Evolutionary conservation across 202 grass and related monocot genomes (phyloP), one percentile per base, ranked within the genome.

Genomic region (Thinopyrum obtusiflorum): DNA sequence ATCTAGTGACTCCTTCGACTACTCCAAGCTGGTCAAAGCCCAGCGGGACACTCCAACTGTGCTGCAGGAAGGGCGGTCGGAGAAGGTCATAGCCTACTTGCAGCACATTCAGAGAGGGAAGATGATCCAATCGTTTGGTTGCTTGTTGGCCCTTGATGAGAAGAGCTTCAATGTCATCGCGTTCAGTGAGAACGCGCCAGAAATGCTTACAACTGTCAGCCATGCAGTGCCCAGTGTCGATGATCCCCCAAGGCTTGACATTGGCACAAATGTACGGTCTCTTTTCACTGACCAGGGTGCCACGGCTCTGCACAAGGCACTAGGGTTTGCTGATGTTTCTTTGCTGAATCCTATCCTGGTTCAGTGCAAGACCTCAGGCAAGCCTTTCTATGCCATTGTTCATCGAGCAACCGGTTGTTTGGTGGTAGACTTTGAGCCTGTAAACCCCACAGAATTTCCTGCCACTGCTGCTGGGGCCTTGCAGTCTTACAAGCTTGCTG

Each of bases 401-500:
- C 96, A 98, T 65, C 84, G 96, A 25, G 93, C 88, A 61, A 98
- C 96, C 13, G 83, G 89, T 23, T 95, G 91, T 78, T 78, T 98
- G 49, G 79, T 95, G n/a, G 71, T 98, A 20, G 96, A 98, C 62
- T 94, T 98, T 84, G 96, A 98, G 65, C 93, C 96, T 11, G 91
- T 98, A 10, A 95, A 95, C 47, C 91, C 96, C 11, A 84, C 88
- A 26, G 93, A 95, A 47, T 89, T 94, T 81, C 93, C 96, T 68
- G 91, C 92, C 72, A 94, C 91, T 61, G 96, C 93, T 35, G 93
- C 96, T 61, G 96, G 96, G 33, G 96, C 96, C n/a, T 92, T 98
- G 79, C 96, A 95, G 80, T 98, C 96, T 7, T 98, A 98, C 88
- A 98, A 98, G 88, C 93, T 98, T 66, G 96, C 96, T 14, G 93